Evolutionary conservation across 495 filamentous ascomycete species (phyloP).

Genomic region (Aspergillus affinis): DNA sequence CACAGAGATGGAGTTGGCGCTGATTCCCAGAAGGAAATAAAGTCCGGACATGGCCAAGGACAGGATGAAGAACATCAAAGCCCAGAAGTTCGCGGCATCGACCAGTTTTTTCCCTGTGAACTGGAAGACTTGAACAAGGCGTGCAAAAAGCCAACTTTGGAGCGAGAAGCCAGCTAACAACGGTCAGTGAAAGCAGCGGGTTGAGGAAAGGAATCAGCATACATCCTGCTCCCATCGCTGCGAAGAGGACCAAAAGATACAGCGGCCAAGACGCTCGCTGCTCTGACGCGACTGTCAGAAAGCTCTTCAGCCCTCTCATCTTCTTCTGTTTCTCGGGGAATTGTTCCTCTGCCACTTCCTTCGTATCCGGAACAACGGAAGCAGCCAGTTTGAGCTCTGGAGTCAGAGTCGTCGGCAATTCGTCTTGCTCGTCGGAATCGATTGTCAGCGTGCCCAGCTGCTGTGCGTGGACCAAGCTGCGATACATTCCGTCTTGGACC

Average conservation of each 20-base stretch:
- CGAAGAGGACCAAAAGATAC: constrained; percentile 22
- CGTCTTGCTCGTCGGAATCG: not conserved
- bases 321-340: not conserved
- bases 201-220: constrained; percentile 11
- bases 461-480: constrained; percentile 39
- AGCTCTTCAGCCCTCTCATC: not conserved
- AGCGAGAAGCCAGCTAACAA: constrained; percentile 45
- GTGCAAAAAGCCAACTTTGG: constrained; percentile 39
- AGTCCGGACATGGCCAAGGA: constrained; percentile 48
- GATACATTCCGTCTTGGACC: constrained; percentile 43
- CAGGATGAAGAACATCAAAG: constrained; percentile 65
- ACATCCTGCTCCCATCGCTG: constrained; percentile 53
- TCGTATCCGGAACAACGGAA: not conserved
- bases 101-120: constrained; percentile 32
- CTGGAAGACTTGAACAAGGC: constrained; percentile 33
- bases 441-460: constrained; percentile 13
- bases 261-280: not conserved
- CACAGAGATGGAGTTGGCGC: constrained; percentile 46
- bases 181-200: constrained; percentile 3
- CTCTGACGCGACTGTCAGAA: not conserved
- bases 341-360: not conserved
- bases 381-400: not conserved
- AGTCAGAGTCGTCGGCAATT: not conserved
- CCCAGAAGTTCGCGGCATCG: constrained; percentile 55
- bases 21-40: constrained; percentile 54